These are phyloP conservation scores for Ramaria sp. DNA, from an alignment of 768 basidiomycete species.

Conservation along the genomic window DNA sequence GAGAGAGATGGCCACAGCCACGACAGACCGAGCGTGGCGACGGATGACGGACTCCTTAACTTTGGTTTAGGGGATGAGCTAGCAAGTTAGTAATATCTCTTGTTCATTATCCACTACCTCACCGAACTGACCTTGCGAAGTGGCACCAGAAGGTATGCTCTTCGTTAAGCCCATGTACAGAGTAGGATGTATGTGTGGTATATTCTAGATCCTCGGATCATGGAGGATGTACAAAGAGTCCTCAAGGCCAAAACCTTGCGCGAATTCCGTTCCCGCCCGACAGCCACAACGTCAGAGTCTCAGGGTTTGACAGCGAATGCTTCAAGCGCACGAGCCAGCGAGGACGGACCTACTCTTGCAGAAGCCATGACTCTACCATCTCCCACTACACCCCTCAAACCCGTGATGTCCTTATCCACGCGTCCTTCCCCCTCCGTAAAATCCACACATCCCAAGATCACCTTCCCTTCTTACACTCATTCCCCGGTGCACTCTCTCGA, in stretches of 20 bases:
- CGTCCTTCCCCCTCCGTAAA: neutral
- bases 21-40: neutral
- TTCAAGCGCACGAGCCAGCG: neutral
- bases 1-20: neutral
- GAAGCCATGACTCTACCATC: neutral
- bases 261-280: conserved; percentile 40
- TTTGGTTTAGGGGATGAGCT: conserved; percentile 3
- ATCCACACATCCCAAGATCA: neutral
- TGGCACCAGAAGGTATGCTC: conserved; percentile 4
- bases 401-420: conserved; percentile 1
- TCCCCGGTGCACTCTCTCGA: conserved; percentile 1
- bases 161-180: neutral
- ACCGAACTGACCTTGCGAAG: neutral
- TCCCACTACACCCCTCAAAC: conserved; percentile 16
- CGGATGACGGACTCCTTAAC: conserved; percentile 2
- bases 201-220: conserved; percentile 57
- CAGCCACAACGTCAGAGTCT: neutral
- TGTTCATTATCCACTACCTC: neutral
- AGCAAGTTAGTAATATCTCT: neutral
- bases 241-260: conserved; percentile 63
- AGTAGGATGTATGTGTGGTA: neutral
- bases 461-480: conserved; percentile 1
- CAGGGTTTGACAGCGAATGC: neutral
- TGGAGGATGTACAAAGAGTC: conserved; percentile 73
- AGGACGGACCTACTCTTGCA: neutral